Evolutionary conservation across 768 basidiomycete genomes (phyloP), one percentile per base, ranked within the genome.

Genomic region (Mycena alexandri): DNA sequence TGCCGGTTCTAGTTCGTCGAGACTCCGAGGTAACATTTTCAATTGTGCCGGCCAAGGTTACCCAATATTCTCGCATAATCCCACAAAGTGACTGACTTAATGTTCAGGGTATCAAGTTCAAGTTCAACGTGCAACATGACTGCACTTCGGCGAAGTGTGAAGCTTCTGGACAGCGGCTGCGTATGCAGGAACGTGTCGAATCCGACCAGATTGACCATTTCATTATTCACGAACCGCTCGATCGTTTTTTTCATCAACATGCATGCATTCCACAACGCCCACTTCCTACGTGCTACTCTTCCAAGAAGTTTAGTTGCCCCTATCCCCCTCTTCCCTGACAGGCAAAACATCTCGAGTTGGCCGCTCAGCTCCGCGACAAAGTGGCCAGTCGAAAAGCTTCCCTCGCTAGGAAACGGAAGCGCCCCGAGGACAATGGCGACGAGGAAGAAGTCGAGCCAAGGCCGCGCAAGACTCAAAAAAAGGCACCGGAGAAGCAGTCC

Each of bases 61-160:
- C 8, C 29, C 29, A 6, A 29, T 10, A 16, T 10, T 34, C 29
- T 17, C 19, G 16, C 17, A 52, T 8, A 2, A 11, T 34, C 8
- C 13, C n/a, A 10, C 3, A 24, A 33, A 2, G n/a, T n/a, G n/a
- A 25, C 33, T 52, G 3, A 52, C 7, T 12, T 5, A 5, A 4
- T 12, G 3, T 38, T 11, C 4, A 59, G 58, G 34, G 34, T 17
- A 6, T 59, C 33, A 65, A 58, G 14, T 75, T 76, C 53, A 67
- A 65, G 16, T 68, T 75, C 70, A 75, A 75, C 46, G 72, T 66
- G 5, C 75, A 76, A 46, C 74, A 76, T 56, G 73, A 76, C 59
- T 76, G 75, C 43, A 43, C 34, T 2, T 8, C 38, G 1, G 62
- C 63, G 2, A 38, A 57, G 33, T 76, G 75, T 47, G 55, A 36